Conservation (phyloP, 768 basidiomycete genomes). For the Lactarius evosmus region DNA sequence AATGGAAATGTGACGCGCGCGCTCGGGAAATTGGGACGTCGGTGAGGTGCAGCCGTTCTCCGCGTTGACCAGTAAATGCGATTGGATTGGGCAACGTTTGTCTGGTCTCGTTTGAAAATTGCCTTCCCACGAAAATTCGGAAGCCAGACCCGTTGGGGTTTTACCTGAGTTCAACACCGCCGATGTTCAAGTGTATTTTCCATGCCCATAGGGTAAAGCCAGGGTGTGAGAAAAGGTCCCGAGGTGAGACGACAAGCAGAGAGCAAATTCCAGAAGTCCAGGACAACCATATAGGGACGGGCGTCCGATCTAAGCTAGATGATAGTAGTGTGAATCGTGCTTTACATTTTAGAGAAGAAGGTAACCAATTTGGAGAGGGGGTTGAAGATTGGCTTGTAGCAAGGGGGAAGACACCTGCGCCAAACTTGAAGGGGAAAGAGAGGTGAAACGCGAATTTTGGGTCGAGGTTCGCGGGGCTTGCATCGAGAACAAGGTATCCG, state of each 20-base stretch:
- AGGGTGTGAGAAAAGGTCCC: neutral
- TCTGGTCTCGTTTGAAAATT: neutral
- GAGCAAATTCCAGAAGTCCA: neutral
- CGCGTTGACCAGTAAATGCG: neutral
- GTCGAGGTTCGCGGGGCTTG: neutral
- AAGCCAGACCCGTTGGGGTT: neutral
- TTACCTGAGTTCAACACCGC: neutral
- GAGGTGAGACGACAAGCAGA: neutral
- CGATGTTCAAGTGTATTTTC: neutral
- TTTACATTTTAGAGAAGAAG: slow-evolving; percentile 3
- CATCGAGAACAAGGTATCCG: slow-evolving; percentile 9
- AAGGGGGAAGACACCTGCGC: neutral
- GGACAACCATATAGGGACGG: neutral
- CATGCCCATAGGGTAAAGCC: neutral
- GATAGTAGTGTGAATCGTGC: neutral
- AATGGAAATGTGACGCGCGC: neutral
- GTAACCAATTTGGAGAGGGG: neutral
- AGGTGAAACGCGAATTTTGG: neutral
- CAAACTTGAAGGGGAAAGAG: neutral
- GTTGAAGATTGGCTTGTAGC: slow-evolving; percentile 1
- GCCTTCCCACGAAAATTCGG: neutral
- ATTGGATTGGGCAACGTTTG: neutral
- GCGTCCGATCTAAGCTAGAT: neutral
- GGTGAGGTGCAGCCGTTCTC: neutral
- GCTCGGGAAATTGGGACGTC: neutral